A percentile compares a stretch with the other conserved stretches of the same genome.
phyloP scores from a whole-genome alignment of 2,329 filamentous ascomycete genomes.

The Colletotrichum costaricense region DNA sequence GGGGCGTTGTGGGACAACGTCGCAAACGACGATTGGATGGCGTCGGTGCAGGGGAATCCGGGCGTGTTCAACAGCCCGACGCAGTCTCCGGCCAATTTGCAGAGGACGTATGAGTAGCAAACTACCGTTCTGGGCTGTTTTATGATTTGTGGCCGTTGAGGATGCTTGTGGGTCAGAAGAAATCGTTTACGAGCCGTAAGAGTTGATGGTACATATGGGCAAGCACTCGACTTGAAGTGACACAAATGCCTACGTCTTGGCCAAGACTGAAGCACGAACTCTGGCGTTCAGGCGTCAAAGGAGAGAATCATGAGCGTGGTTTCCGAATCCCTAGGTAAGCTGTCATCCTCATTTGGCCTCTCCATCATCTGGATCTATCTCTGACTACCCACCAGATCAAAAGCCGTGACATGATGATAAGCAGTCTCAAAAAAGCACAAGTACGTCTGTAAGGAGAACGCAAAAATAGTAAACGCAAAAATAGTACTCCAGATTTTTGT shows the following conservation, averaged over 20 bases:
- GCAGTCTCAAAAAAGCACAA: neutral
- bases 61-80: conserved; percentile 11
- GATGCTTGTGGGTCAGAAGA: neutral
- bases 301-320: neutral
- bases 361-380: neutral
- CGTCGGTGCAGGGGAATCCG: conserved; percentile 16
- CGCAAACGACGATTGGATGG: conserved; percentile 24
- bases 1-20: conserved; percentile 25
- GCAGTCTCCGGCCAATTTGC: conserved; percentile 6
- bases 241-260: neutral
- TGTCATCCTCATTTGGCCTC: neutral
- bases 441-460: neutral
- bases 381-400: neutral
- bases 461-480: neutral
- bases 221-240: neutral
- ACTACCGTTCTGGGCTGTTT: too few relatives aligned
- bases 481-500: neutral
- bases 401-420: too few relatives aligned
- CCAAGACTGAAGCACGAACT: neutral
- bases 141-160: neutral
- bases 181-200: neutral
- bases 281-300: neutral
- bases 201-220: neutral
- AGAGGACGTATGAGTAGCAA: conserved; percentile 15
- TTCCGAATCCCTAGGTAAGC: neutral